Evolutionary conservation across 2,329 filamentous ascomycete genomes (phyloP), one percentile per base, ranked within the genome.

Genomic region (Colletotrichum kahawae): DNA sequence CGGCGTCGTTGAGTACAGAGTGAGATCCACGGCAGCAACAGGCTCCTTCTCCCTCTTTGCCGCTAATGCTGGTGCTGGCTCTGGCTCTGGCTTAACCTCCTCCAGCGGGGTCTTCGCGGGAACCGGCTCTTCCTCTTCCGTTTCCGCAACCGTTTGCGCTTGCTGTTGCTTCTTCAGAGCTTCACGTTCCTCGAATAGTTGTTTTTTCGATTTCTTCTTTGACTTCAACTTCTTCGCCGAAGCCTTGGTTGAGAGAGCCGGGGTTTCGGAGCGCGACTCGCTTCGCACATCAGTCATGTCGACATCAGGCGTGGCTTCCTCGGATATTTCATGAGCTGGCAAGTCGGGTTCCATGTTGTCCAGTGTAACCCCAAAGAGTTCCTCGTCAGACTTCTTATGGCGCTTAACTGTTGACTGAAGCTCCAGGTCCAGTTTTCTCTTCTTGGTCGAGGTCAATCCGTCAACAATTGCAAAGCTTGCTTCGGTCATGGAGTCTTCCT

Each of bases 181-280:
- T 79, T 93, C 90, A 24, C 90, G 88, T 81, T 95, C 93, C 80
- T 94, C 92, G 60, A 93, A 90, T 4, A 94, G 82, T 80, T 95
- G 92, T 82, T 95, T 95, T 88, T 95, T 96, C 0, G 93, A 91
- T 83, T 94, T 95, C 86, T 91, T 95, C 87, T 95, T 95, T 5
- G 89, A 78, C 81, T 93, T 93, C 59, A 85, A 81, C 51, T 88
- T 87, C 83, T 92, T 93, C 83, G 90, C 91, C 82, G 91, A 90
- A 2, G 84, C 80, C 78, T 90, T 90, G 34, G 85, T 82, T 18
- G 85, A 83, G 0, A 85, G 76, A 51, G 81, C 79, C 9, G 89
- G 89, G 0, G 87, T 89, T 66, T 90, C 86, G 24, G 89, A 85
- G 36, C 88, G 83, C 10, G 85, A 86, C 75, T 85, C 78, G 75